Conservation (phyloP, 2,329 filamentous ascomycete genomes). For the Pseudogymnoascus sp. region DNA sequence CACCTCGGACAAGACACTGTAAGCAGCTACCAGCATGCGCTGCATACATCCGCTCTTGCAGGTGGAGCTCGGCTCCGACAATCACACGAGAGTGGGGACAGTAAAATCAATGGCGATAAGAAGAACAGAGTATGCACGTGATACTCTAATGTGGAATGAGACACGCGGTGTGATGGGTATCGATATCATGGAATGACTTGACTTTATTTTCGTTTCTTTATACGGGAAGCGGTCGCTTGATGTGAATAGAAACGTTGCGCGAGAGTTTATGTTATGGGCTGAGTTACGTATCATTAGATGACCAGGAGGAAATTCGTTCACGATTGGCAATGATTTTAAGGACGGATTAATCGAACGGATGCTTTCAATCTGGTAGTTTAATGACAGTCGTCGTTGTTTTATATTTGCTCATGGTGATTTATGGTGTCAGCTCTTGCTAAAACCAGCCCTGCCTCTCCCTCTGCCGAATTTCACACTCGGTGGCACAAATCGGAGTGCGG, state of each 20-base stretch:
- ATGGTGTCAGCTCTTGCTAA: constrained; percentile 20
- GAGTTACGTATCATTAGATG: constrained; percentile 11
- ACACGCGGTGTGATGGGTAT: constrained; percentile 4
- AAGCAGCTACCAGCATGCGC: constrained; percentile 30
- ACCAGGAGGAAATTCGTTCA: constrained; percentile 6
- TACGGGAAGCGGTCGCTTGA: constrained; percentile 11
- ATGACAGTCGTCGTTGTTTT: constrained; percentile 7
- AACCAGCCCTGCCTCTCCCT: constrained; percentile 28
- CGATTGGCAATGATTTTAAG: constrained; percentile 9
- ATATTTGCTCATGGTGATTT: neutral
- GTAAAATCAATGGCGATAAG: neutral
- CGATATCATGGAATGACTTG: constrained; percentile 12
- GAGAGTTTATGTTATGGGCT: constrained; percentile 7
- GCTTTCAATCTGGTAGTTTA: constrained; percentile 9
- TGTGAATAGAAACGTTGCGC: constrained; percentile 11
- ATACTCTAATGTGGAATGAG: constrained; percentile 10
- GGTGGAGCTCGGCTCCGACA: constrained; percentile 8
- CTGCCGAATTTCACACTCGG: constrained; percentile 58
- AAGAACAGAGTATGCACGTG: constrained; percentile 3
- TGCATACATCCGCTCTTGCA: neutral
- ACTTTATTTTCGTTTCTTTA: constrained; percentile 9
- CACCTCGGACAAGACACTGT: constrained; percentile 58
- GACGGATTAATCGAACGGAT: constrained; percentile 7
- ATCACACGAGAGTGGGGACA: neutral
- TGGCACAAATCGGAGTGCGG: constrained; percentile 64